Evolutionary conservation across 1,284 basidiomycete species (phyloP), one percentile per base, ranked within the genome.

Genomic region (Pyrrhoderma noxium): DNA sequence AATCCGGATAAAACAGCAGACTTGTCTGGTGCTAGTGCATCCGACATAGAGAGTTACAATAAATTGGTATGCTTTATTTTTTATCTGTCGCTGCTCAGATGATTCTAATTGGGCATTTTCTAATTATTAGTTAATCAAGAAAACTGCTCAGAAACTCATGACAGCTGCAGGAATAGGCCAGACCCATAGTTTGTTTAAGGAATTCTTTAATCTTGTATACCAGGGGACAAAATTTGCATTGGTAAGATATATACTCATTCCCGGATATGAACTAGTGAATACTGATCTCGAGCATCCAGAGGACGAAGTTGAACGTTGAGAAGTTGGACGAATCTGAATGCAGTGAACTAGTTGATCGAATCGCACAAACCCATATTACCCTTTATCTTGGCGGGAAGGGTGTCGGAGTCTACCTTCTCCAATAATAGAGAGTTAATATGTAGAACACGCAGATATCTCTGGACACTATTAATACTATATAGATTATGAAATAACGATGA

Each of bases 161-260:
- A 58, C 63, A 1, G 59, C 61, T 8, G 72, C 61, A 54, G 74
- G 72, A 1, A 67, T 85, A 31, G 62, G 70, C 9, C 83, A 80
- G 59, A 64, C 71, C 0, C 76, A 86, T 57, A 60, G 72, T 0
- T 81, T 84, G 40, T 86, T 81, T 62, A 79, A 77, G 54, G 79
- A 81, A 2, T 59, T 80, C 11, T 79, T 71, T 48, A 70, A 69
- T 1, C 72, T 66, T 58, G 69, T 79, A 25, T 76, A 78, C 53
- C 68, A 76, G 21, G 80, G 79, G 2, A 74, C 76, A 9, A 61
- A 64, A 11, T 82, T 77, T 62, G 77, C 80, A 19, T 58, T 82
- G 55, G 79, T 81, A 53, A 56, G 74, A 66, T 18, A 19, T 35
- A 27, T 45, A 47, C 25, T 51, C 13, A 44, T 25, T 22, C 34